Evolutionary conservation across 495 filamentous ascomycete species (phyloP), one percentile per base, ranked within the genome.

Genomic region (Staphylotrichum tortipilum): DNA sequence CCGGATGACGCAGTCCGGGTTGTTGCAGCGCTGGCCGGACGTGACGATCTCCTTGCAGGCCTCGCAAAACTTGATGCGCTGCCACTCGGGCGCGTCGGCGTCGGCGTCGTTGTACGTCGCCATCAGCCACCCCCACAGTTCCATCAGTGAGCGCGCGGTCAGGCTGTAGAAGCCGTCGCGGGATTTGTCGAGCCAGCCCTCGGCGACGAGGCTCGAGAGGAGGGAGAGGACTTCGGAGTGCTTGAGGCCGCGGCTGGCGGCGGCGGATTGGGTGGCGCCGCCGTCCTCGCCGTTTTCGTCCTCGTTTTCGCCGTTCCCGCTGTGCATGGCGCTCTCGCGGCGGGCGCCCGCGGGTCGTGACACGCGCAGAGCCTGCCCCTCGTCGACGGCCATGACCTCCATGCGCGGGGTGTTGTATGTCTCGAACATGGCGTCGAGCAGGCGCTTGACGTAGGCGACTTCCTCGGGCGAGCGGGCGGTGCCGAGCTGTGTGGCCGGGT

Each of bases 401-500:
- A 78, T 78, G 2, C 79, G 69, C 19, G 67, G 69, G 0, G 82
- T 88, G 57, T 97, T 96, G 62, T 89, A 78, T 4, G 75, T 82
- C 39, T 89, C 86, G 61, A 96, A 97, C 82, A 98, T 95, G 53
- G 78, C 81, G 65, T 97, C 91, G 0, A 98, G 80, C 14, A 97
- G 62, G 1, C 92, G 72, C 68, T 94, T 89, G 48, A 97, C 75
- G 64, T 85, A 98, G 10, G 86, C 78, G 30, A 97, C 88, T 68
- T 97, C 90, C 50, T 97, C 94, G 17, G 86, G 68, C 0, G 80
- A 72, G 62, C 83, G 82, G 0, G 76, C 79, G 1, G 92, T 97
- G n/a, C 88, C 88, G 21, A 95, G 73, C 62, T 95, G 90, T 1
- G 86, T 92, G 10, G 88, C 60, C 1, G 82, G 69, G 64, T 97